Base-by-base conservation (phyloP, 2,329 filamentous ascomycete species). In the Colletotrichum liriopes region DNA sequence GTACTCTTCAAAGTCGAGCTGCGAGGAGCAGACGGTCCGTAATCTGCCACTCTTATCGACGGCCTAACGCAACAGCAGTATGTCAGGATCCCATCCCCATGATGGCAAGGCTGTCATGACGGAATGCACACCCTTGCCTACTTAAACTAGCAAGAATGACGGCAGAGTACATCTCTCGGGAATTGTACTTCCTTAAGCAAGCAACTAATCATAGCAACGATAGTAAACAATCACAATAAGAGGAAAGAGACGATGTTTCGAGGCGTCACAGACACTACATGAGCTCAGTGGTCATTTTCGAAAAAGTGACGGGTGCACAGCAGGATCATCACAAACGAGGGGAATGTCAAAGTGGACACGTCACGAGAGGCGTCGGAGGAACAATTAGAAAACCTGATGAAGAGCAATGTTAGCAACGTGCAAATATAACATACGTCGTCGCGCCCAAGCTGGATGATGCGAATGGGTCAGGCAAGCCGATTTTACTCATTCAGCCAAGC, bases 401-500 rank as follows among this genome's bases (percentile, higher is more conserved):
- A 29, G 45, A 37, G 14, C 18, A 12, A n/a, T 23, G 7, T 71
- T 68, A 71, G 68, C 55, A 45, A 41, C 7, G 47, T 60, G 47
- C 26, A n/a, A 37, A 45, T 0, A 11, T 23, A 9, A 9, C n/a
- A 41, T 20, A n/a, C 8, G 18, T 26, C 23, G 23, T 26, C 35
- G 23, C 52, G 14, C 35, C 12, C n/a, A 55, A 64, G n/a, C 20
- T 32, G 12, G 16, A 47, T 29, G 29, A 45, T 43, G 52, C n/a
- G 20, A 51, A 60, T 23, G 2, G 3, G 18, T 73, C 89, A 92
- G 91, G 89, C 84, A 89, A 91, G 90, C 91, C 89, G 82, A 77
- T 89, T 88, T 49, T 91, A 93, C 87, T 92, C 91, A 92, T 87
- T 87, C 89, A 87, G 85, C 83, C 81, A 84, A 81, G 81, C 90